Conservation (phyloP, 257 asterid species). For the Striga asiatica region DNA sequence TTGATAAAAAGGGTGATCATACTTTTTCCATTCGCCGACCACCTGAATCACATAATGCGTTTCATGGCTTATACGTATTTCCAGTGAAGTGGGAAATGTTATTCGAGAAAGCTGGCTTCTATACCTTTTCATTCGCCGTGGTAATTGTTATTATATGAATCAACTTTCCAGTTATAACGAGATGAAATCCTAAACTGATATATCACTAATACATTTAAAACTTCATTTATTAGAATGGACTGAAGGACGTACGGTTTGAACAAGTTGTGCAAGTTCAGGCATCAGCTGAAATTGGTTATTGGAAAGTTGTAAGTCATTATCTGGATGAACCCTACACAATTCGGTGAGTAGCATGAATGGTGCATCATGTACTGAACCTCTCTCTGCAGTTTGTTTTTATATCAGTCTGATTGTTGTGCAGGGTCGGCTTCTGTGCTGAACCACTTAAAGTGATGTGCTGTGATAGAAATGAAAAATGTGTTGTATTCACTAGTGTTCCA, state of each 20-base stretch:
- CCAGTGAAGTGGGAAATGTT: conserved; percentile 18
- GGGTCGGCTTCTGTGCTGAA: conserved; percentile 39
- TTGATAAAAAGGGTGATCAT: conserved; percentile 1
- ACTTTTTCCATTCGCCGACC: conserved; percentile 19
- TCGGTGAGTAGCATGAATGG: conserved; percentile 26
- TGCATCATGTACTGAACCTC: too few species aligned
- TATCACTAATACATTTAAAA: conserved; percentile 14
- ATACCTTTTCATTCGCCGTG: conserved; percentile 37
- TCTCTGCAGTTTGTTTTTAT: too few species aligned
- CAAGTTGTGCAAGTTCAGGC: conserved; percentile 33
- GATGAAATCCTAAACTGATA: not conserved
- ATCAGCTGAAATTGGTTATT: conserved; percentile 26
- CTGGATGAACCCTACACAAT: conserved; percentile 5
- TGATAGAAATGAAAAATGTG: conserved; percentile 33
- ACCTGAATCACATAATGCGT: conserved; percentile 25
- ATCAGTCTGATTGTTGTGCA: conserved; percentile 18
- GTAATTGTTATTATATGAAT: conserved; percentile 24
- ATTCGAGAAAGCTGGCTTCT: conserved; percentile 43
- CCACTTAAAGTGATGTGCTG: conserved; percentile 31
- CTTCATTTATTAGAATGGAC: conserved; percentile 22
- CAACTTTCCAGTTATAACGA: not conserved
- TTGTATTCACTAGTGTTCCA: conserved; percentile 23
- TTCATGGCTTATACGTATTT: conserved; percentile 41
- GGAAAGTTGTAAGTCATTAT: conserved; percentile 30
- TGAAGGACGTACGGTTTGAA: conserved; percentile 17